Base-by-base conservation (phyloP, 768 basidiomycete genomes). In the Chalciporus sphaerocephalus region DNA sequence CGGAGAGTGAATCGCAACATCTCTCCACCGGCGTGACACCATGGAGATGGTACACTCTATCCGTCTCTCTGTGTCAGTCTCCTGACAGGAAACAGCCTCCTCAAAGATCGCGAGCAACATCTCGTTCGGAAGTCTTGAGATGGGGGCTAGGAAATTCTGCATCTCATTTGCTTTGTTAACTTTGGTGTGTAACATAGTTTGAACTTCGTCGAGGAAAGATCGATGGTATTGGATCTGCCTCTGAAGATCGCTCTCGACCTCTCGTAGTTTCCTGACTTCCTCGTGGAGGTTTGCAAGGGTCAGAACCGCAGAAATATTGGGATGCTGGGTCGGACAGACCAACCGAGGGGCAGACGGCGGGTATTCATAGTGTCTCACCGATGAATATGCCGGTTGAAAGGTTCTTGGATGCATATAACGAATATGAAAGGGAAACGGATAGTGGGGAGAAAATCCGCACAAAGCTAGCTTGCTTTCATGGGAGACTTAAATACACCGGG, bases 11-110 rank as follows among this genome's bases (percentile, higher is more conserved):
- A 67, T 45, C 13, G 57, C 56, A n/a, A 65, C 49, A 24, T 54
- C 46, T 48, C 66, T 58, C 64, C 66, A 68, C 27, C 62, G 54
- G 32, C 55, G 66, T 18, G 61, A 66, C 10, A 68, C 66, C 20
- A 54, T 54, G 38, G 66, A 57, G 13, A 68, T 52, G 37, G 42
- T 44, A 4, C 49, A 62, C 34, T 64, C 62, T 13, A 46, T 46
- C 25, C 57, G 53, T 33, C 42, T 47, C 22, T 48, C 58, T 5
- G 35, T 51, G 20, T 49, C 39, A 1, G 55, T 36, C 24, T 65
- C 53, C 27, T 67, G 59, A 22, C 51, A 56, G 0, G 37, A 48
- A 12, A 66, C 61, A 7, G 58, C 60, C 38, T 64, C 65, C 35
- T 67, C 60, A 12, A 64, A 64, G 20, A 64, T 60, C 8, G 51